Evolutionary conservation across 352 stramenopile species (phyloP), one percentile per base, ranked within the genome.

Genomic region (Phytophthora agathidicida): DNA sequence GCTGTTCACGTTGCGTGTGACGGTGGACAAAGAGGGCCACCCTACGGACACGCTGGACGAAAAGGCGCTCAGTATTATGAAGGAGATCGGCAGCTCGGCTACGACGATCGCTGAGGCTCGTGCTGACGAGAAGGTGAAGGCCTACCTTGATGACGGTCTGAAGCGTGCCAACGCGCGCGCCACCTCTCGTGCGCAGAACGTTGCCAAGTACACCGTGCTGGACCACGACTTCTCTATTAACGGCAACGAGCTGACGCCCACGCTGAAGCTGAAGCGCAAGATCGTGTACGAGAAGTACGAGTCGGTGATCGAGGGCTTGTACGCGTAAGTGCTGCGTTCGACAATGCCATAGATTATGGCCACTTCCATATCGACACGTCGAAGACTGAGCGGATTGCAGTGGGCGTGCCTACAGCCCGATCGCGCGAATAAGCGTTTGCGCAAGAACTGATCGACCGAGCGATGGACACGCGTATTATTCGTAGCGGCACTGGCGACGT

Each of bases 261-360:
- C 96, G 60, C 79, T 99, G 56, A 99, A 99, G 77, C 75, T 98
- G 33, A 98, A 98, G 86, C 91, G 96, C 50, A 89, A 89, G 64
- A 41, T 98, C 32, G 92, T 97, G 46, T 51, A 89, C 24, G 85
- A 98, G 48, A 98, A 98, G 75, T 98, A 98, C 73, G 76, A 73
- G 6, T 73, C 91, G 27, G 46, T 91, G 26, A 93, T 98, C 39
- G 92, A 98, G 22, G 60, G 66, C 30, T 71, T 98, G 26, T 98
- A 98, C 73, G 66, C 68, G 26, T 91, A 87, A 74, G 51, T 30
- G 58, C 27, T 41, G 39, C 7, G 36, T 14, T 22, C 13, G 13
- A 32, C 13, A 14, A 16, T 43, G 42, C 47, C 52, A 43, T 53
- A 33, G 44, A 50, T 37, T 57, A 53, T 43, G 44, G 26, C 38